A percentile compares a stretch with the other conserved stretches of the same genome.
These are phyloP conservation scores for Ceratobasidium sp. DNA, from an alignment of 1,284 basidiomycete species.

Conservation along the genomic window DNA sequence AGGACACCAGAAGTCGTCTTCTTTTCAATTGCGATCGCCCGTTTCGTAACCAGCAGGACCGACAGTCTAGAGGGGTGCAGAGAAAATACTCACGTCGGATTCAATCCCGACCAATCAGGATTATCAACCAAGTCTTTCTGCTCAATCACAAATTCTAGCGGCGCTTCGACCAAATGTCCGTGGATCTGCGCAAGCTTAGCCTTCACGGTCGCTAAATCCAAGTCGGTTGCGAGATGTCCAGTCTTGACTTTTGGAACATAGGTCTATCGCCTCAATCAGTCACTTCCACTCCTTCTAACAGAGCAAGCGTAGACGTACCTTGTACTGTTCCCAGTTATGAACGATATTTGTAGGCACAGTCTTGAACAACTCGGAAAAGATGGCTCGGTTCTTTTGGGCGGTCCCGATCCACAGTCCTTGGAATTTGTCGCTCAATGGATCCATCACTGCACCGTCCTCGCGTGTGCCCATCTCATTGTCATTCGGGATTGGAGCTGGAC, in stretches of 20 bases:
- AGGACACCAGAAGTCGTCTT: neutral
- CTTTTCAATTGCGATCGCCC: neutral
- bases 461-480: conserved; percentile 65
- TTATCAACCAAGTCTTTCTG: conserved; percentile 75
- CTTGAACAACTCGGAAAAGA: conserved; percentile 83
- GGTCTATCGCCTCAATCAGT: conserved; percentile 52
- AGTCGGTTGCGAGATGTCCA: conserved; percentile 77
- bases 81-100: conserved; percentile 54
- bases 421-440: conserved; percentile 73
- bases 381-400: conserved; percentile 77
- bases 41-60: neutral
- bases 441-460: conserved; percentile 77
- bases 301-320: conserved; percentile 59
- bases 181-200: conserved; percentile 70
- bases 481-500: conserved; percentile 72
- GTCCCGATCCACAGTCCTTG: conserved; percentile 72
- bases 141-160: conserved; percentile 83
- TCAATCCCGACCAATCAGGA: conserved; percentile 72
- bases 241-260: conserved; percentile 78
- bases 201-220: conserved; percentile 74
- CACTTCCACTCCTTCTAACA: neutral
- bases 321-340: conserved; percentile 77
- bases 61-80: neutral
- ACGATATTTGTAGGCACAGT: conserved; percentile 84
- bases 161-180: conserved; percentile 78